Evolutionary conservation across 2,329 filamentous ascomycete genomes (phyloP).

Genomic region (Zasmidium angulare): DNA sequence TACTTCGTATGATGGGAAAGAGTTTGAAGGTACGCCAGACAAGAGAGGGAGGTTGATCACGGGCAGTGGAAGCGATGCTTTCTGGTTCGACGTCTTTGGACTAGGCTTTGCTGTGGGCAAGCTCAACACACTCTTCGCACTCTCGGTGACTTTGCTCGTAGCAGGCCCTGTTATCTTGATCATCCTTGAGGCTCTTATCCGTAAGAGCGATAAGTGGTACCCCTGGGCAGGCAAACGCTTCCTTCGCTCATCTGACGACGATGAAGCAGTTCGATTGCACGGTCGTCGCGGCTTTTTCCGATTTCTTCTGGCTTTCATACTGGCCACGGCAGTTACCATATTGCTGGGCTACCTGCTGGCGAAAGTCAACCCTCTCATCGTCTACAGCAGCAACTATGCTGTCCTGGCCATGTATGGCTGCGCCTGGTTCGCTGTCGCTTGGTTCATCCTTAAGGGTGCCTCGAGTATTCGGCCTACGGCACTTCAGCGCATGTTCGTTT

Average conservation of each 20-base stretch:
- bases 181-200: conserved; percentile 66
- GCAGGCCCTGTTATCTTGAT: conserved; percentile 73
- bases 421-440: conserved; percentile 76
- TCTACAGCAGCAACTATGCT: conserved; percentile 85
- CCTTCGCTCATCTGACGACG: conserved; percentile 59
- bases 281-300: conserved; percentile 83
- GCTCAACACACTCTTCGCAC: conserved; percentile 80
- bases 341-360: conserved; percentile 72
- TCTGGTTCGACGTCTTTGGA: conserved; percentile 95
- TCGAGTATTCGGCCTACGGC: conserved; percentile 81
- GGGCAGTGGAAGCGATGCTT: conserved; percentile 60
- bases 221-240: conserved; percentile 70
- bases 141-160: conserved; percentile 76
- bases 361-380: conserved; percentile 83
- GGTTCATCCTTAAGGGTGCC: conserved; percentile 77
- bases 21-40: conserved; percentile 62
- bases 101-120: conserved; percentile 74
- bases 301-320: conserved; percentile 71
- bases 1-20: conserved; percentile 64
- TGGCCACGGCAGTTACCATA: conserved; percentile 68
- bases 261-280: conserved; percentile 62
- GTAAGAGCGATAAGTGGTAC: conserved; percentile 79
- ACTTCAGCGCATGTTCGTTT: conserved; percentile 75
- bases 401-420: conserved; percentile 85
- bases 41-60: conserved; percentile 63